Evolutionary conservation across 2,329 filamentous ascomycete genomes (phyloP).

Genomic region (Fusarium anguioides): DNA sequence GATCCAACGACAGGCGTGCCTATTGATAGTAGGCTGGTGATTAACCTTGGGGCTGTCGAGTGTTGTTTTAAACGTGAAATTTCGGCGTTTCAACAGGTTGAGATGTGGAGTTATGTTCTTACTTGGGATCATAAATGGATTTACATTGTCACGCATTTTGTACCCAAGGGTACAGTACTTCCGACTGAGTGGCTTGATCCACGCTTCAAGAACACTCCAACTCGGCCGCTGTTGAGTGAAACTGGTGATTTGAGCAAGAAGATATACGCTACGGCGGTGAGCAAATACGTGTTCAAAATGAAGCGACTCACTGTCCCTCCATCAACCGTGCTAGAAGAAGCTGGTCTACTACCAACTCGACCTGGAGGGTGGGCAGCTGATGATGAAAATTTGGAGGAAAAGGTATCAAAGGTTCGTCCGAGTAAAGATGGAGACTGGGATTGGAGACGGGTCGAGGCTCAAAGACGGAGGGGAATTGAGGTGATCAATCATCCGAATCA

Average conservation of each 20-base stretch:
- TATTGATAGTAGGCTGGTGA: background rate
- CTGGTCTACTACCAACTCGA: background rate
- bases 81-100: background rate
- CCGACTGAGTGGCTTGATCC: background rate
- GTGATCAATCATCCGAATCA: background rate
- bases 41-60: background rate
- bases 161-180: background rate
- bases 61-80: background rate
- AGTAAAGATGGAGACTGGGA: background rate
- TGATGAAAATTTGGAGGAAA: background rate
- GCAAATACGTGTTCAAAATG: slow-evolving; percentile 6
- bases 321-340: background rate
- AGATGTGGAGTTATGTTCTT: slow-evolving; percentile 9
- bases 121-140: slow-evolving; percentile 18
- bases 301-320: background rate
- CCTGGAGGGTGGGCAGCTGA: slow-evolving; percentile 5
- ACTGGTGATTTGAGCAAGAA: background rate
- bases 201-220: background rate
- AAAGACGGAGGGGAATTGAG: background rate
- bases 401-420: accelerated
- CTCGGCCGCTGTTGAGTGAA: accelerated
- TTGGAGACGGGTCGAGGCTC: background rate
- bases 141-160: slow-evolving; percentile 5
- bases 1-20: background rate
- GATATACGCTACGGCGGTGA: slow-evolving; percentile 2